These are phyloP conservation scores for Neonectria neomacrospora DNA, from an alignment of 2,329 filamentous ascomycete species.

Conservation along the genomic window DNA sequence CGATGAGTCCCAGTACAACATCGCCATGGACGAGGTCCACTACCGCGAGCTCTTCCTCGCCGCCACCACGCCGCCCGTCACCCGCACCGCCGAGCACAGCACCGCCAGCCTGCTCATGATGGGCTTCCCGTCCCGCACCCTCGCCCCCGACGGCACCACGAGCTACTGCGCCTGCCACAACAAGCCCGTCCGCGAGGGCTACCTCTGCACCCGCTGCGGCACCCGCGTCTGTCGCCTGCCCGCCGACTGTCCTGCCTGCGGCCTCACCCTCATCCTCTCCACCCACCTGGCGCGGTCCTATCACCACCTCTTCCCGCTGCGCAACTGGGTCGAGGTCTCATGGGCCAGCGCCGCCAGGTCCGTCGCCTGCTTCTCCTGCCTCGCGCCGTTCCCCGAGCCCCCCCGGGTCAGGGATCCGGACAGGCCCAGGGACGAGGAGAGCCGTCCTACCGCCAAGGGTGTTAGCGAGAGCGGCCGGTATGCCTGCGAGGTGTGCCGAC, in stretches of 20 bases:
- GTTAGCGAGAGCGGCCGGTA: slow-evolving; percentile 90
- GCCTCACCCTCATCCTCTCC: slow-evolving; percentile 90
- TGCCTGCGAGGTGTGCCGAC: slow-evolving; percentile 84
- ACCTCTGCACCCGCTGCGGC: slow-evolving; percentile 88
- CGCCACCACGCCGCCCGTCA: slow-evolving; percentile 88
- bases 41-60: slow-evolving; percentile 90
- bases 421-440: slow-evolving; percentile 38
- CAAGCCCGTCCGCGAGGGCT: slow-evolving; percentile 83
- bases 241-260: slow-evolving; percentile 89
- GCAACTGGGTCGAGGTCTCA: slow-evolving; percentile 89
- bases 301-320: slow-evolving; percentile 89
- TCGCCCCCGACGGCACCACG: slow-evolving; percentile 71
- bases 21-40: slow-evolving; percentile 81
- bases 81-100: slow-evolving; percentile 70
- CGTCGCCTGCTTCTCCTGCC: slow-evolving; percentile 81
- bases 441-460: slow-evolving; percentile 60
- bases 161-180: slow-evolving; percentile 94
- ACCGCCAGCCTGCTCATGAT: slow-evolving; percentile 86
- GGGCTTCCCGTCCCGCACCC: slow-evolving; percentile 91
- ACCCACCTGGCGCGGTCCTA: slow-evolving; percentile 94
- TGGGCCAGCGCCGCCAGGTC: slow-evolving; percentile 77
- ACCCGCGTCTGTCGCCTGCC: slow-evolving; percentile 91
- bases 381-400: slow-evolving; percentile 73
- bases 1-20: slow-evolving; percentile 78
- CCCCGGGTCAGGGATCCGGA: slow-evolving; percentile 41